Base-by-base conservation (phyloP, 2,329 filamentous ascomycete species). In the Teratosphaeriaceae sp. region DNA sequence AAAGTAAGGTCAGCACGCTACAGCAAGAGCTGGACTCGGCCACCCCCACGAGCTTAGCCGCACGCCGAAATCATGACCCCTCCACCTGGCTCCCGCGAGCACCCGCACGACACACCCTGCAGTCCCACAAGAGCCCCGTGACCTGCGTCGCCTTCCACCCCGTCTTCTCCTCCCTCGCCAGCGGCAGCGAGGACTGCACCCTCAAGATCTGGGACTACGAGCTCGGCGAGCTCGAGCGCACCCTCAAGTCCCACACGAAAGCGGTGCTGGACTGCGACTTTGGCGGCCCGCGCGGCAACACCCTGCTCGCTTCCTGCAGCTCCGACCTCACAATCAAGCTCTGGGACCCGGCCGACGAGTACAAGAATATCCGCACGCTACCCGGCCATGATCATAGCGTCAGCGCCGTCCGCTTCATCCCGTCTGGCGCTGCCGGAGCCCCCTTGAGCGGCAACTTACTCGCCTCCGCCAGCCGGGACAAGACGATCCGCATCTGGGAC, bases 161-260 rank as follows among this genome's bases (percentile, higher is more conserved):
- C 0, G 75, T 92, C 23, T 96, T 94, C 66, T 90, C 88, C 8
- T 90, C 86, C 4, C 73, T 96, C 18, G 90, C 89, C 8, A 92
- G 88, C 0, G 89, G 86, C 13, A 94, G 88, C 7, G 89, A 95
- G 63, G 90, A 96, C 64, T 85, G 80, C 42, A 94, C 85, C 6
- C 94, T 97, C 64, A 96, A 96, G 60, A 89, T 96, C 43, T 96
- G 89, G 89, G 89, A 96, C 60, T 96, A 88, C 85, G 89, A 96
- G 59, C 69, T 94, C 19, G 90, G 90, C 37, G 89, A 96, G 65
- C 73, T 94, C 3, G 89, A 96, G 63, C 74, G 84, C 49, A 96
- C 89, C 0, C 77, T 96, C 44, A 96, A 96, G 61, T 88, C 88
- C 1, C 90, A 96, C 59, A 96, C 88, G 4, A 88, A 85, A 60